Evolutionary conservation across 2,329 filamentous ascomycete genomes (phyloP).

Genomic region (Pezicula radicicola): DNA sequence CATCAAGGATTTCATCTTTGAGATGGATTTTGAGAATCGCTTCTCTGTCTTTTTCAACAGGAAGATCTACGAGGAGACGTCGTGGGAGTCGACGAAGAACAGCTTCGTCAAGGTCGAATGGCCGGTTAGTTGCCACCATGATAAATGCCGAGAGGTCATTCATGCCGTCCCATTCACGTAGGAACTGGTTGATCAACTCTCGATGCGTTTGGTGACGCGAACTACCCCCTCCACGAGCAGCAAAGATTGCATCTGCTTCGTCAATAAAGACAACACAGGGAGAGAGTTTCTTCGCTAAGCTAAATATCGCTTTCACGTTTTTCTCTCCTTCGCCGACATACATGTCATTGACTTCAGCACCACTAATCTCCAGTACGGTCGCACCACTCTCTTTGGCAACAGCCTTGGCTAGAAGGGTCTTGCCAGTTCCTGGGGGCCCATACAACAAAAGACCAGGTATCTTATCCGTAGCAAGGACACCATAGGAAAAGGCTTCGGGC

Average conservation of each 20-base stretch:
- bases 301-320: conserved; percentile 90
- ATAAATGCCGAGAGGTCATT: conserved; percentile 82
- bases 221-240: conserved; percentile 64
- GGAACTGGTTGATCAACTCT: conserved; percentile 93
- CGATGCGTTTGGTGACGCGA: conserved; percentile 67
- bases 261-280: conserved; percentile 96
- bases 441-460: conserved; percentile 89
- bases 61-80: conserved; percentile 71
- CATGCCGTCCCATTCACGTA: conserved; percentile 96
- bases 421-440: conserved; percentile 79
- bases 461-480: conserved; percentile 85
- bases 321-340: conserved; percentile 96
- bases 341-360: conserved; percentile 91
- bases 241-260: conserved; percentile 90
- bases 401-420: conserved; percentile 67
- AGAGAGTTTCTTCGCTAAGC: conserved; percentile 82
- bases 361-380: conserved; percentile 82
- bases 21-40: conserved; percentile 72
- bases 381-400: conserved; percentile 67
- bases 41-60: conserved; percentile 61
- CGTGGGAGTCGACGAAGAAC: conserved; percentile 74
- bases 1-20: conserved; percentile 61
- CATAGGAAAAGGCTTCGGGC: conserved; percentile 94
- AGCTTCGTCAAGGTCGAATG: conserved; percentile 90
- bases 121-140: conserved; percentile 96